Evolutionary conservation across 257 asterid species (phyloP).

Genomic region (Paulownia fortunei): DNA sequence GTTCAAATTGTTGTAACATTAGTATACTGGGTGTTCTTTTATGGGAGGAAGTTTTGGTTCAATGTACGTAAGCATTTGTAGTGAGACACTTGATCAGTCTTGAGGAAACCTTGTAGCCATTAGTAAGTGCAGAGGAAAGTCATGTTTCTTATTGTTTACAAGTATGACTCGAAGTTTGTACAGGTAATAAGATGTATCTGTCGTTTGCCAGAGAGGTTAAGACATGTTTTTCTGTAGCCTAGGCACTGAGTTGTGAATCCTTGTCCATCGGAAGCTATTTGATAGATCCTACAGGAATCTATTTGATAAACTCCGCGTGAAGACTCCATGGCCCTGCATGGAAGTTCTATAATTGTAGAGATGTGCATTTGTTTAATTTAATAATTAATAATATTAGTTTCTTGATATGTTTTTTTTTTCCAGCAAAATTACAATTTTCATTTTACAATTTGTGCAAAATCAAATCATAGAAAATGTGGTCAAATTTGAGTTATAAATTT

Average conservation of each 20-base stretch:
- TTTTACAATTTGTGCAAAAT: too few species aligned
- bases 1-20: neutral
- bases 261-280: too few species aligned
- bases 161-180: neutral
- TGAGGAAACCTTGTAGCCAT: neutral
- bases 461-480: too few species aligned
- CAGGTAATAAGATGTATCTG: neutral
- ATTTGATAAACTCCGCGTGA: too few species aligned
- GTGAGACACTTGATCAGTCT: neutral
- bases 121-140: slow-evolving; percentile 16
- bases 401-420: too few species aligned
- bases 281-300: too few species aligned
- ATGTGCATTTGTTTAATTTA: neutral
- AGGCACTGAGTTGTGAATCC: too few species aligned
- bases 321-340: too few species aligned
- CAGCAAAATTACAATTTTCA: too few species aligned
- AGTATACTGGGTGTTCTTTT: neutral
- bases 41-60: slow-evolving; percentile 6
- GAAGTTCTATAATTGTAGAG: neutral
- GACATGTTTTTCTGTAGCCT: too few species aligned
- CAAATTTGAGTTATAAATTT: too few species aligned
- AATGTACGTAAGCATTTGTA: neutral
- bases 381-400: too few species aligned
- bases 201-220: neutral
- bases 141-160: neutral